Conservation (phyloP, 2,329 filamentous ascomycete genomes). For the Claviceps capensis region DNA sequence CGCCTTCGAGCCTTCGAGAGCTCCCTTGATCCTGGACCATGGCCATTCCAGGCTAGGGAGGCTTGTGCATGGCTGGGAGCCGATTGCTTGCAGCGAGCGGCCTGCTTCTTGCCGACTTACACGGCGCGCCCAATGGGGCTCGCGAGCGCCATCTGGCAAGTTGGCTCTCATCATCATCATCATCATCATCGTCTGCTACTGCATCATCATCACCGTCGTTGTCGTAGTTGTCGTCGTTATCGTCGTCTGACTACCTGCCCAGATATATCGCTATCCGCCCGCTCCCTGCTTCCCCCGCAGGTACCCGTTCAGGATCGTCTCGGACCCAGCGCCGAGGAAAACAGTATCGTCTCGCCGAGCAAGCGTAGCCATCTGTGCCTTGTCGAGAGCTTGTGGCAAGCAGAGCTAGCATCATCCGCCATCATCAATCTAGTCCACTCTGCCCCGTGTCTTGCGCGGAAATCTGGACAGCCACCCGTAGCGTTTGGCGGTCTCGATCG, state of each 20-base stretch:
- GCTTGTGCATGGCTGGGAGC: not conserved
- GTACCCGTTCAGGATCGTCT: not conserved
- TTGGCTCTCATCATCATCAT: not conserved
- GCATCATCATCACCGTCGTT: not conserved
- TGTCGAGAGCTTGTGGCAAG: not conserved
- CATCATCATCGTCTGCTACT: not conserved
- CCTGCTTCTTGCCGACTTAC: slow-evolving; percentile 2
- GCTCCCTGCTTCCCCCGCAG: not conserved
- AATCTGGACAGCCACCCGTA: not conserved
- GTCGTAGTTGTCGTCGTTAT: not conserved
- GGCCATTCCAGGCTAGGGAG: not conserved
- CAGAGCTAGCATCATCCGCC: not conserved
- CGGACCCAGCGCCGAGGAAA: not conserved
- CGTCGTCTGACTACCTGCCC: not conserved
- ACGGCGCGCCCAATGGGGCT: not conserved
- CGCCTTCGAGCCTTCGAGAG: not conserved
- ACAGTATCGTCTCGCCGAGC: not conserved
- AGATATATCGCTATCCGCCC: not conserved
- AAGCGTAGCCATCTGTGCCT: not conserved
- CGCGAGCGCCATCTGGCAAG: not conserved
- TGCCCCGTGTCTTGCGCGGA: not conserved
- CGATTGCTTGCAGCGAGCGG: slow-evolving; percentile 3
- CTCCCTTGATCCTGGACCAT: no score
- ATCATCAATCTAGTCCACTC: not conserved
- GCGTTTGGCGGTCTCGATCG: not conserved